Base-by-base conservation (phyloP, 257 asterid species). In the Buddleja alternifolia region DNA sequence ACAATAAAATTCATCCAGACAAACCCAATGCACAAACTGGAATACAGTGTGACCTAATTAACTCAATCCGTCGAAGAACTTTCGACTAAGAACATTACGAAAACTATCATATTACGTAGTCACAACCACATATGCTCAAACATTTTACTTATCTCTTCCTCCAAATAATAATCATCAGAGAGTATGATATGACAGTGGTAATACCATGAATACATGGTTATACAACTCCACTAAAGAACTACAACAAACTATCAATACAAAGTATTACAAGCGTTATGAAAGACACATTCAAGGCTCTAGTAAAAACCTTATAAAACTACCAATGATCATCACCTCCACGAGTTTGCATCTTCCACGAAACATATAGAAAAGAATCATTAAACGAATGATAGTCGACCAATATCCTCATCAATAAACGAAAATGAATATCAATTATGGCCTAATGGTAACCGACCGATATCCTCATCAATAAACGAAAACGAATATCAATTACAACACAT, bases 201-300 rank as follows among this genome's bases (percentile, higher is more conserved):
- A 72, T 52, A 56, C 51, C 54, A 51, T 53, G 60, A 58, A 25
- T 63, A 24, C 42, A 51, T 59, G 42, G 32, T 29, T 20, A 19
- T 17, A 60, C 32, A 11, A 57, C 63, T 29, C 51, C 63, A 56
- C 53, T 34, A 46, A 24, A 36, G 66, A 70, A 71, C 62, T 41
- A 14, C 15, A 42, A 40, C 44, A 55, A 81, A 55, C 48, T 53
- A 68, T 62, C 19, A 19, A 70, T 55, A 71, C 60, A 72, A 34
- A 62, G 20, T 19, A 39, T 39, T 11, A 48, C n/a, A n/a, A n/a
- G n/a, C n/a, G n/a, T n/a, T n/a, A n/a, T 29, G n/a, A 23, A 46
- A 61, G 3, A 60, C 15, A 54, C 24, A 59, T 50, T 29, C 34
- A 5, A 29, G 34, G 3, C 34, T 29, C 34, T 29, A 29, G 3